phyloP scores from a whole-genome alignment of 1,139 yeast species.

The Geotrichum cucujoidarum region DNA sequence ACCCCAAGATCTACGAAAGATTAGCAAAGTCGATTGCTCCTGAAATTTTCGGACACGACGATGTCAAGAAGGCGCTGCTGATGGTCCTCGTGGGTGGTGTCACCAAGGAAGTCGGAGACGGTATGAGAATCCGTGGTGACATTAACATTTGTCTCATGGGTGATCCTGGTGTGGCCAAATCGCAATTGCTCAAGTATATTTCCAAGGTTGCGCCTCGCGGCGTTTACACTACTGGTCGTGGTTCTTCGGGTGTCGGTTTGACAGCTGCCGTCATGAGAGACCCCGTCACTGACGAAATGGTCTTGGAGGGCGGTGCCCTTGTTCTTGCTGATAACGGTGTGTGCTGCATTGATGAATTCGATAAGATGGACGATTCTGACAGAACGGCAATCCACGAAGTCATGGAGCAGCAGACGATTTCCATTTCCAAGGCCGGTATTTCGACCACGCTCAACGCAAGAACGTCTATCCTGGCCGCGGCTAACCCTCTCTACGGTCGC shows the following conservation, averaged over 20 bases:
- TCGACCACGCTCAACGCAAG: conserved; percentile 95
- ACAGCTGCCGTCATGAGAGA: conserved; percentile 99
- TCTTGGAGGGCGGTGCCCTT: conserved; percentile 96
- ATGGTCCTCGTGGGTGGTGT: conserved; percentile 91
- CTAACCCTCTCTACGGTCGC: conserved; percentile 94
- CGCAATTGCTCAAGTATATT: conserved; percentile 88
- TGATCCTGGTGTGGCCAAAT: conserved; percentile 99
- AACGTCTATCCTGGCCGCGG: conserved; percentile 94
- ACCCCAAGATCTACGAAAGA: conserved; percentile 72
- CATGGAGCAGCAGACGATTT: conserved; percentile 98
- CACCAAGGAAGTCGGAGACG: conserved; percentile 91
- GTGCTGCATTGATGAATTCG: conserved; percentile 98
- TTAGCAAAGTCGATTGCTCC: conserved; percentile 93
- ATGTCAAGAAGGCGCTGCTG: conserved; percentile 85
- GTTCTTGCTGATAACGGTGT: conserved; percentile 97
- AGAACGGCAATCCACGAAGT: conserved; percentile 98
- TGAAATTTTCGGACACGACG: conserved; percentile 90
- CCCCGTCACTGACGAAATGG: conserved; percentile 98
- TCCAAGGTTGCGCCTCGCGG: conserved; percentile 94
- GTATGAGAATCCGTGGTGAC: conserved; percentile 96
- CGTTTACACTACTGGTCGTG: conserved; percentile 97
- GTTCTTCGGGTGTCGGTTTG: conserved; percentile 97
- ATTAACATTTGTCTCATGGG: conserved; percentile 97
- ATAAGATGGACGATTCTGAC: conserved; percentile 96
- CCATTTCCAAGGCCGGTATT: conserved; percentile 96